These are phyloP conservation scores for Dunaliella salina DNA, from an alignment of 163 green algal species.

Conservation along the genomic window DNA sequence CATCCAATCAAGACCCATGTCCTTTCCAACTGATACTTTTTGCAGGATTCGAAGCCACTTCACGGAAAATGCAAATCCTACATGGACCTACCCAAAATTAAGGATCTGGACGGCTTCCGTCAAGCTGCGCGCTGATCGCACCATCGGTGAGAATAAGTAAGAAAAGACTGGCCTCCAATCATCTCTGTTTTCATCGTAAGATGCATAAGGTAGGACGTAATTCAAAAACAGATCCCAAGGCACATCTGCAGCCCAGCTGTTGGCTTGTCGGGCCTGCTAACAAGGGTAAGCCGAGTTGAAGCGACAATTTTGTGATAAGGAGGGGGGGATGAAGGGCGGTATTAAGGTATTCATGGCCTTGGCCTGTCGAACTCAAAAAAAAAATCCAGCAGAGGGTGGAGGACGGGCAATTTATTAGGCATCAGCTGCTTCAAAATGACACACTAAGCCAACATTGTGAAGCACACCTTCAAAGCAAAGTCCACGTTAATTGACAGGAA, in stretches of 20 bases:
- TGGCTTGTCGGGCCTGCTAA: conserved; percentile 15
- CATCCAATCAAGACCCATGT: too few species aligned
- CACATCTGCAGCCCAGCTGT: conserved; percentile 36
- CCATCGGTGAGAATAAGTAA: not conserved
- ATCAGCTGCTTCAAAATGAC: too few species aligned
- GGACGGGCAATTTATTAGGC: too few species aligned
- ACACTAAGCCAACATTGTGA: too few species aligned
- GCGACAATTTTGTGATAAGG: too few species aligned
- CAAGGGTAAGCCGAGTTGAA: too few species aligned
- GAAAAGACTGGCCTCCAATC: conserved; percentile 31
- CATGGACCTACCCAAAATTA: conserved; percentile 27
- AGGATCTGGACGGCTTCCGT: conserved; percentile 37
- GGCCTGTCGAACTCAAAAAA: too few species aligned
- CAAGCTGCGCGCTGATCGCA: conserved; percentile 5
- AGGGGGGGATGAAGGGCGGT: too few species aligned
- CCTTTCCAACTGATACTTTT: not conserved
- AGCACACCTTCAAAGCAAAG: too few species aligned
- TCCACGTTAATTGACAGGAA: too few species aligned
- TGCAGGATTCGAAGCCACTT: not conserved
- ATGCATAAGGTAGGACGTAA: conserved; percentile 46
- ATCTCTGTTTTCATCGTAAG: conserved; percentile 45
- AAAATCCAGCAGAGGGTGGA: too few species aligned
- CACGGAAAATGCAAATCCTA: conserved; percentile 10
- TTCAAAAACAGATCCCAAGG: conserved; percentile 48
- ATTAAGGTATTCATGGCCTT: too few species aligned